Evolutionary conservation across 345 rosid genomes (phyloP), one percentile per base, ranked within the genome.

Genomic region (Populus nigra): DNA sequence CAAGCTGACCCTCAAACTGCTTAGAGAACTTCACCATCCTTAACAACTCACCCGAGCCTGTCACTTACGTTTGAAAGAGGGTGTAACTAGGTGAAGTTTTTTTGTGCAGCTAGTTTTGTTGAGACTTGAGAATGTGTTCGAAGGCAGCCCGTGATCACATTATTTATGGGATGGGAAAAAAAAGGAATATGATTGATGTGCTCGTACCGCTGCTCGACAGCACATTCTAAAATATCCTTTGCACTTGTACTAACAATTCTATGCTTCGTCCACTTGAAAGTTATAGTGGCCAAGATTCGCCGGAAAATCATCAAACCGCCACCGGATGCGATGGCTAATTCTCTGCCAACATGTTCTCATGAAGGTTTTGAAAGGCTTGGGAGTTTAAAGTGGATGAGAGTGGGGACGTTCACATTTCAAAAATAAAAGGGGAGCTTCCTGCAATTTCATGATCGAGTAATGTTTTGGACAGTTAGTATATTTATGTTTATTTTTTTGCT

Each of bases 1-100:
- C 92, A 38, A 96, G 94, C 85, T 96, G 99, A 18, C 91, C 97
- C 70, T 96, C 93, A 47, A 94, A 92, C 75, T 96, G 95, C 85
- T 89, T 90, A 5, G 97, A 88, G 77, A 96, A 96, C 77, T 94
- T 96, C 82, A 96, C 95, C 97, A 96, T 93, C 43, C 66, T 76
- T 18, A 10, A 4, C 4, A 59, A 23, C 12, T 79, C 71, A 41
- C 38, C 38, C 33, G 18, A 7, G 17, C n/a, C 23, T 27, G 17
- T 43, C 61, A 17, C 18, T 29, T 41, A 8, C 1, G 22, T 67
- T 36, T 4, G 45, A 43, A 41, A 25, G 50, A 25, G n/a, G 27
- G 18, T 13, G 53, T 20, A 2, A 50, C n/a, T 17, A 20, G 67
- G 8, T 27, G 38, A 33, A 31, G 67, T 63, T 27, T 63, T 27